A percentile compares a stretch with the other conserved stretches of the same genome.
Conservation (phyloP, 352 stramenopile genomes). For the Globisporangium echinulatum region DNA sequence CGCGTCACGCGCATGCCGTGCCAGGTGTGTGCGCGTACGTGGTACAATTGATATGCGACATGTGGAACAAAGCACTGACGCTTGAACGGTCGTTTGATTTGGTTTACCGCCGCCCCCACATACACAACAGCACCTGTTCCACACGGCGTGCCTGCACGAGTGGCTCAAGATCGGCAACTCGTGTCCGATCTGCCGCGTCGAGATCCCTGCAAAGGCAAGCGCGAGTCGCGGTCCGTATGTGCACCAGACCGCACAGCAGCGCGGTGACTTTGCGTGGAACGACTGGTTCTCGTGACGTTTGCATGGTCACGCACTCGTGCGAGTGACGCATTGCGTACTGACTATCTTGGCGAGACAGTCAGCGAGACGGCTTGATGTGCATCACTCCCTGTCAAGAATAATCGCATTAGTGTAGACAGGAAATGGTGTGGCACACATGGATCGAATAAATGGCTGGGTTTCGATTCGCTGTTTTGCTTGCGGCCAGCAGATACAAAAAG, state of each 20-base stretch:
- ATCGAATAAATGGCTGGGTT: not conserved
- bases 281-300: constrained; percentile 64
- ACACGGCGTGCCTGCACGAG: constrained; percentile 66
- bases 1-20: constrained; percentile 66
- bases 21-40: constrained; percentile 25
- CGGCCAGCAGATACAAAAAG: not conserved
- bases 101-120: no score
- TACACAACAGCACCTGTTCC: constrained; percentile 63
- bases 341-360: not conserved
- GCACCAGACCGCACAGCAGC: constrained; percentile 34
- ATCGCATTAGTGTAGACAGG: not conserved
- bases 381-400: not conserved
- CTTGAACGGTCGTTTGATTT: no score
- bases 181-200: constrained; percentile 75
- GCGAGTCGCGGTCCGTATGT: constrained; percentile 15
- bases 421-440: not conserved
- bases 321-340: not conserved
- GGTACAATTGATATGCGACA: not conserved
- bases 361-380: not conserved
- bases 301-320: not conserved
- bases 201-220: constrained; percentile 53
- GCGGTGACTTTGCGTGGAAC: constrained; percentile 59
- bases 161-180: constrained; percentile 83
- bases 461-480: not conserved
- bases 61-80: no score